phyloP scores from a whole-genome alignment of 306 rosid species.

The Elaeagnus macrophylla region DNA sequence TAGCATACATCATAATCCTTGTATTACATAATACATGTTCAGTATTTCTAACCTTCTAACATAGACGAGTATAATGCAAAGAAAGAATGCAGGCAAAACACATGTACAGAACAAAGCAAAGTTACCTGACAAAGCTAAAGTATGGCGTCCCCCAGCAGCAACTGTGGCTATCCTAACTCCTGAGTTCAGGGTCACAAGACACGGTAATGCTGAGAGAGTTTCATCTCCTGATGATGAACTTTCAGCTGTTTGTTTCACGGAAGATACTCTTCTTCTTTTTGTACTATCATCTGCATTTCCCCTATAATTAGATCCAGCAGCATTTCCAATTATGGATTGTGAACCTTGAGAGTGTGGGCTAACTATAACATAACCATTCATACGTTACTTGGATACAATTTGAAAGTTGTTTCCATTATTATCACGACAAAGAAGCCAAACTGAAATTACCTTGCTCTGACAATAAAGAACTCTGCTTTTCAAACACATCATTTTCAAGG shows the following conservation, averaged over 20 bases:
- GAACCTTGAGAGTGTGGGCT: conserved; percentile 60
- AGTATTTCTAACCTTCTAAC: conserved; percentile 10
- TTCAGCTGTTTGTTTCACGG: conserved; percentile 68
- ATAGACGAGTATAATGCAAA: conserved; percentile 12
- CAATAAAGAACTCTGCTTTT: conserved; percentile 47
- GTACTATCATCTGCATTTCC: conserved; percentile 64
- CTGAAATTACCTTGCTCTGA: conserved; percentile 53
- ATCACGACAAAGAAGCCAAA: conserved; percentile 22
- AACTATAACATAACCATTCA: conserved; percentile 40
- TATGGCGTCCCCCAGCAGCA: conserved; percentile 96
- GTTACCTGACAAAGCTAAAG: conserved; percentile 74
- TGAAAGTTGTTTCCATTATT: conserved; percentile 15
- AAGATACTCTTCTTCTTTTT: conserved; percentile 66
- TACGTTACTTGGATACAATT: conserved; percentile 22
- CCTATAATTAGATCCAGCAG: conserved; percentile 26
- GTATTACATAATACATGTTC: conserved; percentile 16
- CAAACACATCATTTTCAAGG: conserved; percentile 50
- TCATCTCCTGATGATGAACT: conserved; percentile 72
- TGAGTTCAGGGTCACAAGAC: conserved; percentile 71
- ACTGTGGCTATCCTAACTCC: conserved; percentile 70
- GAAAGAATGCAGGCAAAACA: conserved; percentile 2
- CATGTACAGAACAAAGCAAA: conserved; percentile 8
- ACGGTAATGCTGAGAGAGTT: conserved; percentile 64
- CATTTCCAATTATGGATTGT: conserved; percentile 38
- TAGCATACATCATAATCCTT: conserved; percentile 20